Percentiles rank a stretch among this genome's conserved stretches.
Evolutionary conservation across 805 yeast species (phyloP).

Genomic region (Pichia pseudocactophila): DNA sequence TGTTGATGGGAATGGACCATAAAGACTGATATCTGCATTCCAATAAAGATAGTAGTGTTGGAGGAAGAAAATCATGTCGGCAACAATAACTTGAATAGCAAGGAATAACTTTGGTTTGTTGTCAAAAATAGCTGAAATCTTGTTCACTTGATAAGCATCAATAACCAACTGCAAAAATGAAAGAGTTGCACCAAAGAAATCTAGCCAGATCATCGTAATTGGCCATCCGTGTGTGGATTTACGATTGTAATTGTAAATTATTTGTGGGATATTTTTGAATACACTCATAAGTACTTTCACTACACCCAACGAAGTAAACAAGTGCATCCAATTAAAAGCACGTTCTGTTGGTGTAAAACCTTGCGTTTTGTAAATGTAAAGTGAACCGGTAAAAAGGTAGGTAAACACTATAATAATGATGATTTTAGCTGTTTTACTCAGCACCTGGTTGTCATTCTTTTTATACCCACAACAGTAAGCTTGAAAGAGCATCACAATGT

Average conservation of each 20-base stretch:
- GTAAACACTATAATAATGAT: constrained; percentile 13
- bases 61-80: constrained; percentile 24
- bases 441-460: constrained; percentile 25
- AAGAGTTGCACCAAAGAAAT: constrained; percentile 23
- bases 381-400: constrained; percentile 10
- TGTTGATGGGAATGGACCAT: constrained; percentile 15
- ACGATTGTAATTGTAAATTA: constrained; percentile 25
- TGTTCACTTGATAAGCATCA: constrained; percentile 23
- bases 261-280: constrained; percentile 30
- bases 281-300: constrained; percentile 28
- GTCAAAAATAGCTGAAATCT: constrained; percentile 19
- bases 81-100: constrained; percentile 24
- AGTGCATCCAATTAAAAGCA: constrained; percentile 25
- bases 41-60: constrained; percentile 28
- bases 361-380: constrained; percentile 11
- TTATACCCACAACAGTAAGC: constrained; percentile 28
- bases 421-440: constrained; percentile 18
- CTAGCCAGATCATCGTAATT: constrained; percentile 27
- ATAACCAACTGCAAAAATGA: constrained; percentile 25
- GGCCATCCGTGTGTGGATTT: constrained; percentile 34
- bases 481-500: constrained; percentile 23
- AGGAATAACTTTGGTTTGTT: constrained; percentile 28
- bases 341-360: constrained; percentile 9
- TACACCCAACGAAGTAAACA: constrained; percentile 27
- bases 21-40: constrained; percentile 16